Conservation (phyloP, 2,329 filamentous ascomycete species). For the Phoma sp. region DNA sequence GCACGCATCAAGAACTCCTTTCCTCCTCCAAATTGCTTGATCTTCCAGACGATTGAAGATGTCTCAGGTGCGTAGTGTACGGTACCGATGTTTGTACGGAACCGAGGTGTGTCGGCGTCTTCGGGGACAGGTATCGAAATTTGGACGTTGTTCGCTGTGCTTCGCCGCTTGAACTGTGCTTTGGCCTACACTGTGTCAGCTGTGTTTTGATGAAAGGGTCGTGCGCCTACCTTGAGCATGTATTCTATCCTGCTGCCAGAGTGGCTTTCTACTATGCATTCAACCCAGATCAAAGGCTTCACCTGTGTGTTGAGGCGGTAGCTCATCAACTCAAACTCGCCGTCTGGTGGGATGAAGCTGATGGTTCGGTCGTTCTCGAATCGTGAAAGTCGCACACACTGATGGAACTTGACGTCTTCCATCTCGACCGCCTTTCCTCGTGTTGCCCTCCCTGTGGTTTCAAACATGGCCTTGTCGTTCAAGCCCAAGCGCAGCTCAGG, state of each 20-base stretch:
- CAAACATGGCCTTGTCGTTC: slow-evolving; percentile 99
- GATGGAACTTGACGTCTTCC: slow-evolving; percentile 99
- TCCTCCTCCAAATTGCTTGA: slow-evolving; percentile 98
- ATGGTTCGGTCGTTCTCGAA: slow-evolving; percentile 99
- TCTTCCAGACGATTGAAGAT: slow-evolving; percentile 98
- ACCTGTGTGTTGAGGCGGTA: slow-evolving; percentile 98
- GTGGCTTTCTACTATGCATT: slow-evolving; percentile 95
- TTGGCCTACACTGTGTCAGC: slow-evolving; percentile 63
- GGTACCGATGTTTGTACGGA: slow-evolving; percentile 95
- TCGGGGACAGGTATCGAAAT: slow-evolving; percentile 97
- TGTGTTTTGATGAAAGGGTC: not conserved
- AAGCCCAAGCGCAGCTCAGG: slow-evolving; percentile 90
- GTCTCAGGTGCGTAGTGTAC: slow-evolving; percentile 98
- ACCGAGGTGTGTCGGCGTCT: slow-evolving; percentile 93
- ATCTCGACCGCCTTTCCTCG: slow-evolving; percentile 98
- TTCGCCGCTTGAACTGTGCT: slow-evolving; percentile 96
- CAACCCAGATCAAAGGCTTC: slow-evolving; percentile 98
- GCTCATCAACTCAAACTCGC: slow-evolving; percentile 99
- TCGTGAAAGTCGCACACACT: slow-evolving; percentile 91
- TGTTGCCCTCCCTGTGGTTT: slow-evolving; percentile 92
- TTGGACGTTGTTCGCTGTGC: slow-evolving; percentile 98
- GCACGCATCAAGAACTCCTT: slow-evolving; percentile 99
- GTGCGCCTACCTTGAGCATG: slow-evolving; percentile 79
- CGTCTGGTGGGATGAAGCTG: slow-evolving; percentile 97
- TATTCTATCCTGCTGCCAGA: slow-evolving; percentile 96